These are phyloP conservation scores for Tetrastigma voinierianum DNA, from an alignment of 164 flowering plant species.

Conservation along the genomic window DNA sequence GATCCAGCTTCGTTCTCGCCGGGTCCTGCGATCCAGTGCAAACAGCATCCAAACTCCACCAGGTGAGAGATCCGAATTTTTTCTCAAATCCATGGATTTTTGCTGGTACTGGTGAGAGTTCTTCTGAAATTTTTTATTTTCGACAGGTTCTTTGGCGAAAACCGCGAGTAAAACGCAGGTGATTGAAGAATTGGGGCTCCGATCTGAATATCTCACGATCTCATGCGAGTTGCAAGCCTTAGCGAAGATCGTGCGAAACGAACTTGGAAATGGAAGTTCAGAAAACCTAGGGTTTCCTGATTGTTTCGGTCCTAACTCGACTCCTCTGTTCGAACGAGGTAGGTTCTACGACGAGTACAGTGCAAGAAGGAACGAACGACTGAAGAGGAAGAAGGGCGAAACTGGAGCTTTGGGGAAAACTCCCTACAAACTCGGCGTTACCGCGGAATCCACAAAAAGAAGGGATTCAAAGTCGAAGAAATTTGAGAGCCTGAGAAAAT, in stretches of 20 bases:
- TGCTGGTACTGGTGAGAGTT: background rate
- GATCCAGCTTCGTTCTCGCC: slow-evolving; percentile 46
- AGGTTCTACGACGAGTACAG: slow-evolving; percentile 76
- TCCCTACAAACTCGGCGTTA: slow-evolving; percentile 45
- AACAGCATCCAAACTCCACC: slow-evolving; percentile 41
- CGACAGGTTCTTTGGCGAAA: slow-evolving; percentile 49
- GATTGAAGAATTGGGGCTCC: slow-evolving; percentile 33
- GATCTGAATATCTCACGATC: slow-evolving; percentile 57
- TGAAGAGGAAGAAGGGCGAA: slow-evolving; percentile 62
- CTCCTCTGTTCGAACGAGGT: slow-evolving; percentile 69
- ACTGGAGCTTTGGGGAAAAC: slow-evolving; percentile 31
- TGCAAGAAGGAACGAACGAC: slow-evolving; percentile 80
- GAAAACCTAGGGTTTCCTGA: background rate
- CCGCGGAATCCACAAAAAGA: slow-evolving; percentile 54
- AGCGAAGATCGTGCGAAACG: slow-evolving; percentile 59
- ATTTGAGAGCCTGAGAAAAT: slow-evolving; percentile 51
- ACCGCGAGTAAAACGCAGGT: slow-evolving; percentile 24
- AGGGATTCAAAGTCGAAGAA: slow-evolving; percentile 54
- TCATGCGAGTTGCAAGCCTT: slow-evolving; percentile 60
- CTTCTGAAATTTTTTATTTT: background rate
- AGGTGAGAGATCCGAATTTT: slow-evolving; percentile 27
- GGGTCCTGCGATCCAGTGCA: slow-evolving; percentile 41
- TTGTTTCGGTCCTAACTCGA: slow-evolving; percentile 9
- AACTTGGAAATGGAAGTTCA: slow-evolving; percentile 29
- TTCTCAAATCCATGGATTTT: background rate